These are phyloP conservation scores for Rhodotorula paludigena DNA, from an alignment of 768 basidiomycete genomes.

Conservation along the genomic window DNA sequence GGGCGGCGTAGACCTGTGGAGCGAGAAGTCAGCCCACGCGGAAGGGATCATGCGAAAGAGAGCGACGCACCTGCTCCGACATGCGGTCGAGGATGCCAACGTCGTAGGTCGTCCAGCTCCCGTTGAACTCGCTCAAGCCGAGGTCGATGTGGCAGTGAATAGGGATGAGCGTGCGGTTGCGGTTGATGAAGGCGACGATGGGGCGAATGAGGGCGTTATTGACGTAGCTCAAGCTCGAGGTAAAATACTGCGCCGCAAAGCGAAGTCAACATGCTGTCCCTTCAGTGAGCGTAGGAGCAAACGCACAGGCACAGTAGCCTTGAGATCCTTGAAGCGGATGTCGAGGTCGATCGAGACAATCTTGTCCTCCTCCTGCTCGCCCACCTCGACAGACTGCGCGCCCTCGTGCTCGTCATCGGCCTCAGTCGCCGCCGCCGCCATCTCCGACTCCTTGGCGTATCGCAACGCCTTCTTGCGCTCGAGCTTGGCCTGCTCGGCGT, in stretches of 20 bases:
- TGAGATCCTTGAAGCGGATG: conserved; percentile 86
- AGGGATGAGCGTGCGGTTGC: conserved; percentile 87
- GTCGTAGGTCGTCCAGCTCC: conserved; percentile 78
- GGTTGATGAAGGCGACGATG: conserved; percentile 88
- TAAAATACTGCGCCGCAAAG: conserved; percentile 55
- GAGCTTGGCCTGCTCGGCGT: conserved; percentile 7
- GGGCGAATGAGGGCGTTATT: conserved; percentile 89
- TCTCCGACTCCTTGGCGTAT: conserved; percentile 15
- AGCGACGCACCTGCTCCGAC: conserved; percentile 64
- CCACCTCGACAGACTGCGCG: conserved; percentile 28
- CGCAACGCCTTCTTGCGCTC: conserved; percentile 17
- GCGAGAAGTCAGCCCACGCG: background rate
- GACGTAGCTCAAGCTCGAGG: conserved; percentile 78
- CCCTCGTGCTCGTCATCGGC: conserved; percentile 30
- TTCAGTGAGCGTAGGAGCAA: background rate
- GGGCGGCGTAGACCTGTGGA: conserved; percentile 72
- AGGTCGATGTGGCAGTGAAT: conserved; percentile 85
- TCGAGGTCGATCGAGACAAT: conserved; percentile 69
- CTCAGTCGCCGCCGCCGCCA: background rate
- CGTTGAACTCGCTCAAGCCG: conserved; percentile 81
- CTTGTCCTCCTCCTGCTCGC: conserved; percentile 21
- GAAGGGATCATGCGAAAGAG: background rate
- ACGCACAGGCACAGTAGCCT: conserved; percentile 74
- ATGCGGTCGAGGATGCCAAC: conserved; percentile 90
- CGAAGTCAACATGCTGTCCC: background rate